These are phyloP conservation scores for Herpetomonas samuelpessoai DNA, from an alignment of 208 protist species.

Conservation along the genomic window DNA sequence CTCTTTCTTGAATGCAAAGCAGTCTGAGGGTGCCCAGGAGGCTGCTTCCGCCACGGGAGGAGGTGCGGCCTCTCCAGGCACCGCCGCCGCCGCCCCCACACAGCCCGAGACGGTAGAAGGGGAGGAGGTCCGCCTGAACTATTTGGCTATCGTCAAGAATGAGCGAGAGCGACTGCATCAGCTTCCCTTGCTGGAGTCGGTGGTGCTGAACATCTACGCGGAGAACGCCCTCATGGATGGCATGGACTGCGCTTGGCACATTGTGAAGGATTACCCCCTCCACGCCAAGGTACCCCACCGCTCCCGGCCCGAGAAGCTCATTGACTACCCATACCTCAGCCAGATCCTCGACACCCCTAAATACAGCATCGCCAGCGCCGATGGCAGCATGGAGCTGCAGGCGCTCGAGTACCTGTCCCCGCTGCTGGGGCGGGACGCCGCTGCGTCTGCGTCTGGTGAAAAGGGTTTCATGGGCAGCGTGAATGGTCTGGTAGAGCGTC, in stretches of 20 bases:
- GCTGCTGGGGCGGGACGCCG: slow-evolving; percentile 19
- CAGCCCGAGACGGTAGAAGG: background rate
- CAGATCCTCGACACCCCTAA: slow-evolving; percentile 40
- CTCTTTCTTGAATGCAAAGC: background rate
- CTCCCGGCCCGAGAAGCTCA: slow-evolving; percentile 37
- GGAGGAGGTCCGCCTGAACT: slow-evolving; percentile 1
- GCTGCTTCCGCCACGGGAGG: slow-evolving; percentile 3
- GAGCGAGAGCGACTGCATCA: slow-evolving; percentile 6
- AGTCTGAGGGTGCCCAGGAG: background rate
- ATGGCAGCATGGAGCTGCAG: slow-evolving; percentile 38
- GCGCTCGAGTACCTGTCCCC: slow-evolving; percentile 39
- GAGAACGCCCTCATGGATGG: slow-evolving; percentile 54
- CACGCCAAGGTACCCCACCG: slow-evolving; percentile 35
- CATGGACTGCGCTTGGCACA: slow-evolving; percentile 42
- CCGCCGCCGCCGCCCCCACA: background rate
- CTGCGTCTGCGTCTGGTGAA: slow-evolving; percentile 1
- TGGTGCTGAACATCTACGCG: slow-evolving; percentile 57
- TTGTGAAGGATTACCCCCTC: slow-evolving; percentile 39
- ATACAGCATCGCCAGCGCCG: slow-evolving; percentile 35
- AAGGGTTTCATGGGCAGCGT: slow-evolving; percentile 2
- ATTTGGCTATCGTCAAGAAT: background rate
- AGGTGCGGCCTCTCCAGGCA: background rate
- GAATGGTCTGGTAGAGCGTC: slow-evolving; percentile 2
- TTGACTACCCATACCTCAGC: slow-evolving; percentile 67
- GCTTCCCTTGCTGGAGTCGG: slow-evolving; percentile 50